Percentiles rank a stretch among this genome's conserved stretches.
Conservation (phyloP, 805 yeast species). For the Metschnikowia cerradonensis region DNA sequence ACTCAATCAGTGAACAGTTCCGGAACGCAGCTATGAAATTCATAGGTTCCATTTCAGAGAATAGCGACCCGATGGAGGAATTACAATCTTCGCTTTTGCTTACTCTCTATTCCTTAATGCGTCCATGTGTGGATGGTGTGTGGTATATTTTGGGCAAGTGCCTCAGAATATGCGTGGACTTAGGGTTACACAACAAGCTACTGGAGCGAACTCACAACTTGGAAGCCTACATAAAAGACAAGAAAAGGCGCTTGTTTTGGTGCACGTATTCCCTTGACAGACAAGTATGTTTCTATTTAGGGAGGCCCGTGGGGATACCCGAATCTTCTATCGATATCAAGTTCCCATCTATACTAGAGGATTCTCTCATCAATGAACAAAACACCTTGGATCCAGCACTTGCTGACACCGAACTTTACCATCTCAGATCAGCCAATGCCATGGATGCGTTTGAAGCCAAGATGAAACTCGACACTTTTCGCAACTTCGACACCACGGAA, state of each 20-base stretch:
- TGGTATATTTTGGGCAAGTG: constrained; percentile 88
- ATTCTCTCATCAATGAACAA: constrained; percentile 48
- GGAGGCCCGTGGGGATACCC: constrained; percentile 85
- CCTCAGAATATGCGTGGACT: constrained; percentile 71
- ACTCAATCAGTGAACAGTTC: constrained; percentile 64
- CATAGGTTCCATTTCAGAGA: constrained; percentile 55
- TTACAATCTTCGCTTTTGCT: constrained; percentile 68
- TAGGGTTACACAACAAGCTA: constrained; percentile 74
- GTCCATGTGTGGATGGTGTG: constrained; percentile 88
- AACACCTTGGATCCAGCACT: constrained; percentile 16
- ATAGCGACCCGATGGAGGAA: constrained; percentile 61
- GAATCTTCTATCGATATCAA: constrained; percentile 71
- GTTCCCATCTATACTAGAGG: constrained; percentile 74
- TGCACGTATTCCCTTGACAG: constrained; percentile 83
- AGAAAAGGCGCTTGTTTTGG: constrained; percentile 69
- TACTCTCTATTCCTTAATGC: constrained; percentile 73
- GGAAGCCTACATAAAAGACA: constrained; percentile 59
- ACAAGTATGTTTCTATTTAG: constrained; percentile 80
- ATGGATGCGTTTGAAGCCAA: not conserved
- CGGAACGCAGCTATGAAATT: constrained; percentile 60
- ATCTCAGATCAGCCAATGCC: not conserved
- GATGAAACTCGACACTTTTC: not conserved
- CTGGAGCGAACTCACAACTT: constrained; percentile 25
- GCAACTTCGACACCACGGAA: not conserved
- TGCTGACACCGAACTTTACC: constrained; percentile 6